Base-by-base conservation (phyloP, 768 basidiomycete genomes). In the Cubamyces lactineus region DNA sequence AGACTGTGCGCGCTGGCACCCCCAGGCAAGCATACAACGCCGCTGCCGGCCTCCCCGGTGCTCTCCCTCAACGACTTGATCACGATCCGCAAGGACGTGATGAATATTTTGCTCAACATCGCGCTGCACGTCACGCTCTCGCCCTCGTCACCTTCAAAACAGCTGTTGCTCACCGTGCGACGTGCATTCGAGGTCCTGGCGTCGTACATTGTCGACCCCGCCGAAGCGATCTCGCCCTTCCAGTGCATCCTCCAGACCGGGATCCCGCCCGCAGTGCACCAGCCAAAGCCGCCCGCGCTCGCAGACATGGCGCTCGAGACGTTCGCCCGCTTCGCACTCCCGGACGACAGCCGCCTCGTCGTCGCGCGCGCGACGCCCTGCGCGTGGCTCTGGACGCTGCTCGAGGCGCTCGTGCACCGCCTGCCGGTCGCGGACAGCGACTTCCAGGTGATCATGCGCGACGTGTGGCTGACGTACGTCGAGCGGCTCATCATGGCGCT, bases 281-380 rank as follows among this genome's bases (percentile, higher is more conserved):
- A 64, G 9, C 57, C 63, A 2, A 51, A 58, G 28, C 53, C 59
- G 1, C 70, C 77, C 24, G 84, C 78, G 24, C 77, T 87, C 40
- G 79, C 86, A 8, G 92, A 95, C 66, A 76, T 84, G 34, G 92
- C 93, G n/a, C 79, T 98, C 53, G 92, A 96, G 62, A 85, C 87
- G 2, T 91, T 95, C 69, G 88, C 90, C n/a, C 85, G 86, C 42
- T 75, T 97, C 58, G 84, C 86, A 38, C 88, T 90, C 51, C 75
- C 79, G 17, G 96, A 98, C 74, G 75, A 78, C 34, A 96, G 94
- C 71, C 88, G 96, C 24, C 84, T 86, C 65, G 76, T 88, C 30
- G 78, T 97, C 52, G 80, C 88, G 17, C 76, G 80, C 42, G 78
- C 83, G 15, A 77, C 96, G 9, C 82, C 90, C 1, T 74, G 81